Evolutionary conservation across 1,139 yeast genomes (phyloP).

Genomic region (Debaryomycetaceae sp.): DNA sequence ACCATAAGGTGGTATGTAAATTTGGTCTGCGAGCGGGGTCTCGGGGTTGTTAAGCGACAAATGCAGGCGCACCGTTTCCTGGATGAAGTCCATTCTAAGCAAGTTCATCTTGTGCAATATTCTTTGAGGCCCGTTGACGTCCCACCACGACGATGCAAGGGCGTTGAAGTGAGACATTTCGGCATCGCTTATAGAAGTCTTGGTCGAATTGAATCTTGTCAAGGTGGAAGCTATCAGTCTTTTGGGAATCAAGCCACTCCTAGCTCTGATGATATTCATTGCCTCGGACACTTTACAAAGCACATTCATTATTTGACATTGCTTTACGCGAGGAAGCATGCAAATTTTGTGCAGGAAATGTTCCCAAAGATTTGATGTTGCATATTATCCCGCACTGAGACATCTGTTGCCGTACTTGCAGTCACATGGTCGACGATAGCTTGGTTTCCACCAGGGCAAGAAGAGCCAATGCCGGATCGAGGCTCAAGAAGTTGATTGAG

Average conservation of each 20-base stretch:
- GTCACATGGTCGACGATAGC: conserved; percentile 29
- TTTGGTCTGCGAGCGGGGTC: conserved; percentile 39
- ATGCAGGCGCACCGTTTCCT: conserved; percentile 48
- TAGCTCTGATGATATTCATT: neutral
- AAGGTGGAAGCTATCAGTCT: neutral
- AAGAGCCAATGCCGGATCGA: conserved; percentile 88
- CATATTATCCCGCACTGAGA: too few species aligned
- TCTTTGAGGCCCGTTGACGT: conserved; percentile 86
- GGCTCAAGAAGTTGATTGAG: conserved; percentile 68
- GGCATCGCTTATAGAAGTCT: conserved; percentile 33
- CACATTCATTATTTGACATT: too few species aligned
- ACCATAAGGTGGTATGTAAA: conserved; percentile 78
- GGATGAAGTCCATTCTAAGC: conserved; percentile 81
- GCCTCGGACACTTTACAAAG: too few species aligned
- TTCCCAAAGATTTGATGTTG: too few species aligned
- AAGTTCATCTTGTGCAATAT: conserved; percentile 93
- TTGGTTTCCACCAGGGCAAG: conserved; percentile 69
- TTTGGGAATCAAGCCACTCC: neutral
- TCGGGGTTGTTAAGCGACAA: conserved; percentile 40
- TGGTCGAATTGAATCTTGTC: neutral
- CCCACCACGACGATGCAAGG: conserved; percentile 95
- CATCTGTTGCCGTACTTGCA: too few species aligned
- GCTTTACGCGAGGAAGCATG: too few species aligned
- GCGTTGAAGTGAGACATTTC: conserved; percentile 81
- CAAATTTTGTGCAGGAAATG: too few species aligned